phyloP scores from a whole-genome alignment of 83 land plant genomes.

The Diphasiastrum complanatum region DNA sequence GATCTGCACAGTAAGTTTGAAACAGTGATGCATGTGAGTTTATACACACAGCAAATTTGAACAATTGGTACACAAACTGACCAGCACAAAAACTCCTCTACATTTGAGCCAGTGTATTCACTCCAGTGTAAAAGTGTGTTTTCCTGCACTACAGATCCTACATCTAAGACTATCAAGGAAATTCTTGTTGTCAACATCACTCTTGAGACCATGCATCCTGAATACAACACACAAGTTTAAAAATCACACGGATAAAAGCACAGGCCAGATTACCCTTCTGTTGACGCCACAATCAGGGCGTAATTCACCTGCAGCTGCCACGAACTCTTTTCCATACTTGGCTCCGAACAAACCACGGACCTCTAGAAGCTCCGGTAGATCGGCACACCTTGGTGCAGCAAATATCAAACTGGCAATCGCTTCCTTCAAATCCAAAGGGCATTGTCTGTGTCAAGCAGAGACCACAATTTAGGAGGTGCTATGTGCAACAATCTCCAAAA shows the following conservation, averaged over 20 bases:
- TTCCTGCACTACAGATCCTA: no score
- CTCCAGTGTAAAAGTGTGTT: no score
- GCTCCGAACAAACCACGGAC: conserved; percentile 38
- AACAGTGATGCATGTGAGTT: no score
- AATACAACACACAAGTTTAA: not conserved
- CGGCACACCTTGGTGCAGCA: conserved; percentile 61
- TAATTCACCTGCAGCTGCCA: conserved; percentile 45
- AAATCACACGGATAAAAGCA: not conserved
- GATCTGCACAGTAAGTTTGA: conserved; percentile 30
- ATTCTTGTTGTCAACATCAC: no score
- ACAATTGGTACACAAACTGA: no score
- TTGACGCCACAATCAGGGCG: conserved; percentile 56
- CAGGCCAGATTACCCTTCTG: conserved; percentile 28
- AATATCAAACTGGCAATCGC: conserved; percentile 51
- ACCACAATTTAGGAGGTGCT: not conserved
- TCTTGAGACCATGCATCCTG: no score
- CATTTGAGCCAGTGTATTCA: no score
- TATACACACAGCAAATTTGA: no score
- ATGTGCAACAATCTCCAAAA: not conserved
- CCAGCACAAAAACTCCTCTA: no score
- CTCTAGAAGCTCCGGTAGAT: conserved; percentile 61
- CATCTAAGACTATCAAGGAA: no score
- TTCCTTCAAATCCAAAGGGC: conserved; percentile 60
- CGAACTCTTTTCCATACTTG: conserved; percentile 62
- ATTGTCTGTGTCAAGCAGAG: conserved; percentile 24